Percentiles rank a stretch among this genome's conserved stretches.
These are phyloP conservation scores for Colletotrichum zoysiae DNA, from an alignment of 2,329 filamentous ascomycete species.

Conservation along the genomic window DNA sequence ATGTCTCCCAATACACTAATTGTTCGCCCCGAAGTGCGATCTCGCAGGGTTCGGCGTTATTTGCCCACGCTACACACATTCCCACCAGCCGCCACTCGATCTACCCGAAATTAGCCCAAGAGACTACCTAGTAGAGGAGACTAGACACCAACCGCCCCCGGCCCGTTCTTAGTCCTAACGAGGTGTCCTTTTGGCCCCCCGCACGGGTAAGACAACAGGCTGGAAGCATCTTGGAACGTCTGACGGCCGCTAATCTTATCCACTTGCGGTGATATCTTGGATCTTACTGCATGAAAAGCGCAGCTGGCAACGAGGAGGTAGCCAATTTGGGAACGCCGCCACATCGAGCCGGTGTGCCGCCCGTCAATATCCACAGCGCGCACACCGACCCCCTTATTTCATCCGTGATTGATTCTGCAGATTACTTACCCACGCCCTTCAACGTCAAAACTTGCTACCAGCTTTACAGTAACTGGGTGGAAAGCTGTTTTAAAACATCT, in stretches of 20 bases:
- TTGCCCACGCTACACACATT: not conserved
- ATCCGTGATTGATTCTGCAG: not conserved
- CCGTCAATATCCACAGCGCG: not conserved
- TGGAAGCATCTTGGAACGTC: not conserved
- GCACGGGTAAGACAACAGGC: not conserved
- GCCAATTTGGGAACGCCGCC: not conserved
- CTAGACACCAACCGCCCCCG: not conserved
- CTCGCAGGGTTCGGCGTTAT: not conserved
- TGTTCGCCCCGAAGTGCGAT: not conserved
- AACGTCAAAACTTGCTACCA: not conserved
- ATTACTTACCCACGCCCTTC: not conserved
- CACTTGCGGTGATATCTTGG: not conserved
- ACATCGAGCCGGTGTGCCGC: not conserved
- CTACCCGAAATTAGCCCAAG: not conserved
- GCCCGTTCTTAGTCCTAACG: not conserved
- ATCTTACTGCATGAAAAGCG: constrained; percentile 8
- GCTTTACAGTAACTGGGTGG: not conserved
- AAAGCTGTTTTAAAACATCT: too few relatives aligned
- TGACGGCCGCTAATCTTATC: not conserved
- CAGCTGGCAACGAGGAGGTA: not conserved
- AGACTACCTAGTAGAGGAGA: too few relatives aligned
- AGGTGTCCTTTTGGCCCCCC: not conserved
- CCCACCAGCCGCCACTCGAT: not conserved
- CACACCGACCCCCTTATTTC: not conserved
- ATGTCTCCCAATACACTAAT: too few relatives aligned